Evolutionary conservation across 805 yeast genomes (phyloP), one percentile per base, ranked within the genome.

Genomic region (Priceomyces medius): DNA sequence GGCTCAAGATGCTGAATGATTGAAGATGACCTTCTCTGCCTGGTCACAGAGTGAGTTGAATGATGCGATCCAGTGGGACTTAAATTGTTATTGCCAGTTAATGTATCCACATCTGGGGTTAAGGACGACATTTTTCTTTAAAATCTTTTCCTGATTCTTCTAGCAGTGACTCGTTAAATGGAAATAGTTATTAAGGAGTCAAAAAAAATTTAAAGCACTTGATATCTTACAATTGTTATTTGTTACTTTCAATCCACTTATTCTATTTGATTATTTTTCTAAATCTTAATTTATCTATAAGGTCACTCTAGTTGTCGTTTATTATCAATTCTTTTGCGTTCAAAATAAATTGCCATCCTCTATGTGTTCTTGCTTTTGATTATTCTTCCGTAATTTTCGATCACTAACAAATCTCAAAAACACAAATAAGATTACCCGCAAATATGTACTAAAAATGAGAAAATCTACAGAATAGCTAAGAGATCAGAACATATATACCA

Each of bases 1-100:
- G 95, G 96, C 58, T 87, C 93, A 39, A 91, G 85, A 58, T 91
- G 97, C 35, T 95, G 91, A 48, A 91, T 70, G 46, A 93, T 76
- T 16, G 93, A 83, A 2, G 97, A 88, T 2, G 97, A 88, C 47
- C 97, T 79, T 62, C 97, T 70, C 45, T 64, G 58, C 44, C 75
- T 54, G 27, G 48, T 46, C 34, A 48, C 44, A 2, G 51, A 42
- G 41, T 53, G 61, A 19, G 57, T 48, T 14, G 54, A 41, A 36
- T 55, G 60, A 38, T 58, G 64, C 7, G 60, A 51, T 12, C 52
- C 54, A 7, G 63, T 54, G 4, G 64, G 57, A 4, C 65, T 49
- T 31, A 56, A 47, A 36, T 44, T 39, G 13, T 40, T 36, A 10
- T 35, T 31, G 7, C 27, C 38, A 18, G 32, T 28, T 16, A 35